A percentile compares a stretch with the other conserved stretches of the same genome.
Evolutionary conservation across 768 basidiomycete species (phyloP).

Genomic region (Antrodiella citrinella): DNA sequence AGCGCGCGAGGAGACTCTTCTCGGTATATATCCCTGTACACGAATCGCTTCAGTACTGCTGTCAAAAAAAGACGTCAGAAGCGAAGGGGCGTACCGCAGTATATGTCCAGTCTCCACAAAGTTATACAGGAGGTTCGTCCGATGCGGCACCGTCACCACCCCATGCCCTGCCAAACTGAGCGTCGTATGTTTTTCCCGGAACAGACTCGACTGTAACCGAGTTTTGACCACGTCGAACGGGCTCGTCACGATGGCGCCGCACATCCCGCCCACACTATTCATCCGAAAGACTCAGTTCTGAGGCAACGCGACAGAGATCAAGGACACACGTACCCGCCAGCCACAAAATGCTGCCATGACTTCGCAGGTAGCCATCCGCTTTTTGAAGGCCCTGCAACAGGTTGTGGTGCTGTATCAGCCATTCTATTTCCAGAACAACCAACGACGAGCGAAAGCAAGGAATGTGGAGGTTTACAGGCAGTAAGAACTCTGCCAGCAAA

Average conservation of each 20-base stretch:
- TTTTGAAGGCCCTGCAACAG: slow-evolving; percentile 26
- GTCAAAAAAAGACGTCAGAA: not conserved
- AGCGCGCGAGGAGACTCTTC: slow-evolving; percentile 84
- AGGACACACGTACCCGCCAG: slow-evolving; percentile 63
- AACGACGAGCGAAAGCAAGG: not conserved
- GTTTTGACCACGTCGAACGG: slow-evolving; percentile 99
- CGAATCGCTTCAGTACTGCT: not conserved
- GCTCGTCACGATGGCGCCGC: slow-evolving; percentile 92
- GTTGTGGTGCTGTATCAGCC: slow-evolving; percentile 15
- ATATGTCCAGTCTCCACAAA: slow-evolving; percentile 94
- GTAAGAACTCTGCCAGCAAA: not conserved
- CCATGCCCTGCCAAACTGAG: slow-evolving; percentile 24
- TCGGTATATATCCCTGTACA: slow-evolving; percentile 81
- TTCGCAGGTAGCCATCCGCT: slow-evolving; percentile 50
- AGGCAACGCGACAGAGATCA: not conserved
- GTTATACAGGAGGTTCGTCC: slow-evolving; percentile 67
- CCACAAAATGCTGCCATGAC: slow-evolving; percentile 80
- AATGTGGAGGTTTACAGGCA: not conserved
- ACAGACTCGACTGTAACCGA: slow-evolving; percentile 86
- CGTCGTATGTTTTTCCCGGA: slow-evolving; percentile 38
- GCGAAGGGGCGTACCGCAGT: slow-evolving; percentile 62
- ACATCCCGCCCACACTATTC: slow-evolving; percentile 88
- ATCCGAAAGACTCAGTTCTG: slow-evolving; percentile 8
- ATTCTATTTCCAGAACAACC: slow-evolving; percentile 10
- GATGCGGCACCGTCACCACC: slow-evolving; percentile 21